A percentile compares a stretch with the other conserved stretches of the same genome.
Conservation (phyloP, 345 rosid species). For the Trapa incisa region DNA sequence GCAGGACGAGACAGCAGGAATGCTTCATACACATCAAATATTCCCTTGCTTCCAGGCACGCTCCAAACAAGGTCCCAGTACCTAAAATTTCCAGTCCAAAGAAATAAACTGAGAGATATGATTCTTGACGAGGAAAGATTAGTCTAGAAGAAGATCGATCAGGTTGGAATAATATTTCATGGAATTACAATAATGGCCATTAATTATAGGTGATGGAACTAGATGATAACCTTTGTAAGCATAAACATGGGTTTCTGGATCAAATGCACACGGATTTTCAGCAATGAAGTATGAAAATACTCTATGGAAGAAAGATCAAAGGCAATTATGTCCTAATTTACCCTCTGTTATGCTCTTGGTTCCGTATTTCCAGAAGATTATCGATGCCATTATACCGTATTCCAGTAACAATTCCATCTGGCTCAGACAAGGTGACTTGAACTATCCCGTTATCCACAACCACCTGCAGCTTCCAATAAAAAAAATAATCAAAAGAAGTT, state of each 20-base stretch:
- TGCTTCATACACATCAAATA: slow-evolving; percentile 75
- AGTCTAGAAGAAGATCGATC: not conserved
- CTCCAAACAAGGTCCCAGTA: slow-evolving; percentile 78
- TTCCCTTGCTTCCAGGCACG: slow-evolving; percentile 64
- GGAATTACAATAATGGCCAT: not conserved
- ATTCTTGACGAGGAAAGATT: not conserved
- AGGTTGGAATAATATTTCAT: not conserved
- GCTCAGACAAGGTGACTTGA: slow-evolving; percentile 58
- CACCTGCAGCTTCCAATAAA: slow-evolving; percentile 16
- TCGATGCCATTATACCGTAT: slow-evolving; percentile 54
- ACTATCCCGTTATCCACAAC: slow-evolving; percentile 68
- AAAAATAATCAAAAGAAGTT: not conserved
- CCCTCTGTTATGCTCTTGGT: slow-evolving; percentile 61
- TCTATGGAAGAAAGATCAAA: not conserved
- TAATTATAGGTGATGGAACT: not conserved
- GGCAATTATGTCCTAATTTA: not conserved
- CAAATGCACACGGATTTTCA: not conserved
- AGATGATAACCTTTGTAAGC: not conserved
- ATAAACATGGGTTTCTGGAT: not conserved
- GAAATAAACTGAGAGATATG: not conserved
- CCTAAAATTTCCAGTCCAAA: slow-evolving; percentile 26
- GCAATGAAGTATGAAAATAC: not conserved
- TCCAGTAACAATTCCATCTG: slow-evolving; percentile 68
- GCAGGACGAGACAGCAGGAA: not conserved
- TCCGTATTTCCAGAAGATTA: slow-evolving; percentile 75